Base-by-base conservation (phyloP, 1,284 basidiomycete genomes). In the Austropuccinia psidii region DNA sequence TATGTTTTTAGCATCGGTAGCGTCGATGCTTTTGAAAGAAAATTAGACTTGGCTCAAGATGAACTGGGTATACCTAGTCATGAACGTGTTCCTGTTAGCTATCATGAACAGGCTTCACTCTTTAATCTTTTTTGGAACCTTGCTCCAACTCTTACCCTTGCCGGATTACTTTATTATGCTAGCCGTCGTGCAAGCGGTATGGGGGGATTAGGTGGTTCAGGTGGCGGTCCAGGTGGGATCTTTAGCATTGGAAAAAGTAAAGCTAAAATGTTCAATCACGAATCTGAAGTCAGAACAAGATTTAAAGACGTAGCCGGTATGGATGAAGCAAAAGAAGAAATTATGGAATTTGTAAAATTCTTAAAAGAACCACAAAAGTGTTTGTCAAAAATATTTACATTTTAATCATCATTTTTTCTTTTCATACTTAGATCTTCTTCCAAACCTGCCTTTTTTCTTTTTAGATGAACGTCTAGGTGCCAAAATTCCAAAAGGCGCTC, bases 281-380 rank as follows among this genome's bases (percentile, higher is more conserved):
- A 99, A 80, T 93, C 90, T 49, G 91, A 95, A 74, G 89, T 98
- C 79, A 90, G 89, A 80, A 89, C 90, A 78, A 91, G 91, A 80
- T 98, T 98, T 84, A 88, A 87, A 82, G 92, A 98, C 80, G 92
- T 98, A 27, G 95, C 95, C 33, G 95, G 95, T 55, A 98, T 98
- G 94, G 95, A 99, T 83, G 95, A 99, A 83, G 95, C 94, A 69
- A 99, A 99, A 85, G 91, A 95, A 84, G 95, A 99, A 84, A 96
- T 99, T 78, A 97, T 98, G 92, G 95, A 99, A 82, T 99, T 98
- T 80, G 96, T 99, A 81, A 95, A 94, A 79, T 98, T 99, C 85
- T 85, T 99, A 80, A 98, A 98, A 84, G 91, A 98, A 77, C 95
- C 95, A 7, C 83, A 87, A 55, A 90, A 90, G 81, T 98, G 68